Evolutionary conservation across 768 basidiomycete genomes (phyloP).

Genomic region (Scleroderma bovista): DNA sequence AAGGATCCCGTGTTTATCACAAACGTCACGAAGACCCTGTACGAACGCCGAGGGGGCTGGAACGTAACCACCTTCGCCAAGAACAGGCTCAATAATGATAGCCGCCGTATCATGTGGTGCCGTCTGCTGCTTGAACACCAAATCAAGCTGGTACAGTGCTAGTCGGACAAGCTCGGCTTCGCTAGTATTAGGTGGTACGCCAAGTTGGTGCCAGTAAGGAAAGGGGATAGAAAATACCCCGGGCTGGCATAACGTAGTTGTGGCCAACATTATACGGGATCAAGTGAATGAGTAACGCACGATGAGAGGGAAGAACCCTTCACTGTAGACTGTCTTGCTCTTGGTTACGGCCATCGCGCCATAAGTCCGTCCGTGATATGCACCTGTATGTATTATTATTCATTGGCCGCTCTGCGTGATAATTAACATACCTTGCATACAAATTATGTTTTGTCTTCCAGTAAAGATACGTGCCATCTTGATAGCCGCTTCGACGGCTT

Average conservation of each 20-base stretch:
- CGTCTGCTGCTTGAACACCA: constrained; percentile 75
- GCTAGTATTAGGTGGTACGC: constrained; percentile 49
- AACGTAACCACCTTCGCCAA: constrained; percentile 96
- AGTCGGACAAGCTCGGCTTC: constrained; percentile 52
- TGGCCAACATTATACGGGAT: not conserved
- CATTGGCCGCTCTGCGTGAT: not conserved
- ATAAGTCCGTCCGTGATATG: constrained; percentile 89
- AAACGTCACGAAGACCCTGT: constrained; percentile 73
- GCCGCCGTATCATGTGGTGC: constrained; percentile 85
- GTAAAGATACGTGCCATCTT: constrained; percentile 83
- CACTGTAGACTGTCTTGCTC: constrained; percentile 88
- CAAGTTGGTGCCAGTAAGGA: constrained; percentile 91
- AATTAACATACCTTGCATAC: constrained; percentile 66
- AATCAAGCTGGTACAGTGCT: constrained; percentile 76
- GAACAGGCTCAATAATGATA: constrained; percentile 88
- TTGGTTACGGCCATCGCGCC: constrained; percentile 93
- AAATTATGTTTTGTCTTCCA: constrained; percentile 80
- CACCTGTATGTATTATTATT: constrained; percentile 36
- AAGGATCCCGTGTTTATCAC: constrained; percentile 81
- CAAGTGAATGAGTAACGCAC: constrained; percentile 33
- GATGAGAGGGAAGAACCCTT: constrained; percentile 78
- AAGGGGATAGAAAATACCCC: constrained; percentile 78
- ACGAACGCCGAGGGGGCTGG: constrained; percentile 79
- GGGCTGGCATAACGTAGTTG: constrained; percentile 42
- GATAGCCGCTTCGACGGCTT: constrained; percentile 85